Percentiles rank a stretch among this genome's conserved stretches.
These are phyloP conservation scores for Candida anutae DNA, from an alignment of 1,139 yeast species.

Conservation along the genomic window DNA sequence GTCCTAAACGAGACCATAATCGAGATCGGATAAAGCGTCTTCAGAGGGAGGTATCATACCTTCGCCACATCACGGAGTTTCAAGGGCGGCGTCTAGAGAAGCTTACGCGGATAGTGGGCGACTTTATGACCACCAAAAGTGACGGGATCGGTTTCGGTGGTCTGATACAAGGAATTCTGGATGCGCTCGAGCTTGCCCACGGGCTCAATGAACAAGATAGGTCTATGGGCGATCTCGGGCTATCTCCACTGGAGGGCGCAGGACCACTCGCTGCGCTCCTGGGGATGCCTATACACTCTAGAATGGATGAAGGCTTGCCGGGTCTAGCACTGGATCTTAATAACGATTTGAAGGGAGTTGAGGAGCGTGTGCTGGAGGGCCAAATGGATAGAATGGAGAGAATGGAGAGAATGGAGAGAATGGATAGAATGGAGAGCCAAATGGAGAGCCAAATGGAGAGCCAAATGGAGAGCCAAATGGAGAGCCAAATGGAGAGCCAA, in stretches of 20 bases:
- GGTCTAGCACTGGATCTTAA: too few relatives aligned
- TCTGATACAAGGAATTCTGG: slow-evolving; percentile 22
- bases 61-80: slow-evolving; percentile 31
- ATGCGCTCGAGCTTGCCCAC: slow-evolving; percentile 12
- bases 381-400: too few relatives aligned
- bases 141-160: slow-evolving; percentile 21
- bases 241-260: background rate
- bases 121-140: slow-evolving; percentile 28
- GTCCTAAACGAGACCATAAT: too few relatives aligned
- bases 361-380: slow-evolving; percentile 10
- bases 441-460: too few relatives aligned
- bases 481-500: too few relatives aligned
- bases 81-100: slow-evolving; percentile 35
- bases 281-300: too few relatives aligned
- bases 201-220: background rate
- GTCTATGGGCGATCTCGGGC: slow-evolving; percentile 1
- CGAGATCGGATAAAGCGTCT: slow-evolving; percentile 7
- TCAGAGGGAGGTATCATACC: slow-evolving; percentile 26
- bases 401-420: too few relatives aligned
- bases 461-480: too few relatives aligned
- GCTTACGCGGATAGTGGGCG: slow-evolving; percentile 24
- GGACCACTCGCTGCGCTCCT: background rate
- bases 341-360: slow-evolving; percentile 8
- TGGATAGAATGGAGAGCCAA: too few relatives aligned
- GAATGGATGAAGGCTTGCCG: too few relatives aligned